phyloP scores from a whole-genome alignment of 1,139 yeast species.

The Sugiyamaella paludigena region DNA sequence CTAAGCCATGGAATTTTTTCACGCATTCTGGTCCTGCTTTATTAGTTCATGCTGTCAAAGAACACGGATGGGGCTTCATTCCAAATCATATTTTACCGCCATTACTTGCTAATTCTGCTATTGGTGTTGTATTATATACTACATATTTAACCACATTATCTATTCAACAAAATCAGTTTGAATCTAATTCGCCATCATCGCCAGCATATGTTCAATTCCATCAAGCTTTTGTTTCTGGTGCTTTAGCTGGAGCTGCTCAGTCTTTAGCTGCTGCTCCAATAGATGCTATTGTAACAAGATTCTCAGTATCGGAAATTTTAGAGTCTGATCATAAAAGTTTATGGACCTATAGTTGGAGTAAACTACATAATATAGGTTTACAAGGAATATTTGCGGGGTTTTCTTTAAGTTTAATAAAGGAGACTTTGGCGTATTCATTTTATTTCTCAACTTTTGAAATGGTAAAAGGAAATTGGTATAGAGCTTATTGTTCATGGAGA shows the following conservation, averaged over 20 bases:
- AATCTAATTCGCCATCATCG: constrained; percentile 7
- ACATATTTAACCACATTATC: constrained; percentile 56
- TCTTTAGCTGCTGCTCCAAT: constrained; percentile 93
- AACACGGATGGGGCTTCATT: constrained; percentile 83
- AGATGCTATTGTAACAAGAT: constrained; percentile 84
- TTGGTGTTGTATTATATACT: constrained; percentile 82
- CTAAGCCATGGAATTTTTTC: constrained; percentile 61
- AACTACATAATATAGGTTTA: constrained; percentile 70
- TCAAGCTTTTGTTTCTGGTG: constrained; percentile 79
- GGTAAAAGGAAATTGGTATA: constrained; percentile 50
- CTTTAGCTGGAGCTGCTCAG: constrained; percentile 80
- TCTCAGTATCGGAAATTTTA: constrained; percentile 69
- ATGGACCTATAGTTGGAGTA: constrained; percentile 72
- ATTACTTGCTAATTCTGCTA: constrained; percentile 53
- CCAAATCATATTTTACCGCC: constrained; percentile 87
- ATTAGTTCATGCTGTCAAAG: constrained; percentile 62
- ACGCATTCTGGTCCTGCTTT: constrained; percentile 78
- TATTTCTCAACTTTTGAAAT: constrained; percentile 83
- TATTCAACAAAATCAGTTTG: constrained; percentile 12
- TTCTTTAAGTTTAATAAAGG: constrained; percentile 71
- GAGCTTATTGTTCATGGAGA: constrained; percentile 20
- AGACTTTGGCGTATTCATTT: constrained; percentile 79
- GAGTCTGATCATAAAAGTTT: constrained; percentile 66
- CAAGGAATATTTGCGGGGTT: constrained; percentile 90
- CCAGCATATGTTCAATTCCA: constrained; percentile 17